Conservation (phyloP, 805 yeast species). For the Candida pini region DNA sequence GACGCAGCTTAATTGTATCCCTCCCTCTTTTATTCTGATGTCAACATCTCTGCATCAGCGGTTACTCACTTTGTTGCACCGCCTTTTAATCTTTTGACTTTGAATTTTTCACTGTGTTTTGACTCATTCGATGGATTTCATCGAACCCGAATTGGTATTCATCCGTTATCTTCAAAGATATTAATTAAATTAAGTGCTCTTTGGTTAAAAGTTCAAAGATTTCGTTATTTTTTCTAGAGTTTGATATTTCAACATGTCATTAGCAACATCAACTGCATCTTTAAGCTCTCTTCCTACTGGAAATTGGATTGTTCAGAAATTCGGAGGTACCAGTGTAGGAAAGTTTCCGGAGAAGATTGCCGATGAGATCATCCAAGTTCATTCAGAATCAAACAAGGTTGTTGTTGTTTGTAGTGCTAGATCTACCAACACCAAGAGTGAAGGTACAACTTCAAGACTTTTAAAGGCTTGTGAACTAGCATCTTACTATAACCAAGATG, state of each 20-base stretch:
- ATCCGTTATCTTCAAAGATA: too few species aligned
- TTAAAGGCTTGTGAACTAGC: constrained; percentile 80
- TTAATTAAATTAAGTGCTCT: too few species aligned
- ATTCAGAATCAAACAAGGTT: constrained; percentile 54
- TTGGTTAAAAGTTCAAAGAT: too few species aligned
- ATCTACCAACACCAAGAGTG: constrained; percentile 83
- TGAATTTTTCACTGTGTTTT: not conserved
- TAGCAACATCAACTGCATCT: constrained; percentile 20
- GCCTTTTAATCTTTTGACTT: too few species aligned
- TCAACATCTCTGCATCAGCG: too few species aligned
- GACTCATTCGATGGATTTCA: too few species aligned
- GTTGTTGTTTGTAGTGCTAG: constrained; percentile 97
- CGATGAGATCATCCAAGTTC: constrained; percentile 72
- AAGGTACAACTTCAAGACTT: constrained; percentile 91
- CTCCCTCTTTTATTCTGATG: too few species aligned
- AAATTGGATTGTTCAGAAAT: constrained; percentile 84
- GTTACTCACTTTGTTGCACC: too few species aligned
- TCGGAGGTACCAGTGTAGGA: constrained; percentile 97
- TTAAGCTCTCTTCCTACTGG: constrained; percentile 14
- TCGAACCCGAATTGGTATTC: too few species aligned
- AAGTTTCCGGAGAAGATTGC: constrained; percentile 85
- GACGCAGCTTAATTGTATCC: too few species aligned
- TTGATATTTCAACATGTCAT: constrained; percentile 16
- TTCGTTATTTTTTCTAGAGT: not conserved
- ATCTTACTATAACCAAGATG: constrained; percentile 47